phyloP scores from a whole-genome alignment of 441 rosid genomes.

The Heliophila coronopifolia region DNA sequence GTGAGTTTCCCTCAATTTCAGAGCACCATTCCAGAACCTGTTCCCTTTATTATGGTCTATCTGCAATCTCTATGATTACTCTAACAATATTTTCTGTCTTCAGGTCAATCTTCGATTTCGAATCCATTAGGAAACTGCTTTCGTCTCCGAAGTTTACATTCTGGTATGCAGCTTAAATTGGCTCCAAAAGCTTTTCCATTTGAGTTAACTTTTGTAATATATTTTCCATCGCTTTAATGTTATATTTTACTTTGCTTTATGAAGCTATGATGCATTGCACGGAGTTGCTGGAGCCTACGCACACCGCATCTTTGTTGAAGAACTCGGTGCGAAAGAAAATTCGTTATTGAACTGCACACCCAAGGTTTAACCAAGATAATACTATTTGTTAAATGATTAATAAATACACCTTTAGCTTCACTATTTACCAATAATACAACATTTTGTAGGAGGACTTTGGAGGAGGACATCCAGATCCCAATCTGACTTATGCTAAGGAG shows the following conservation, averaged over 20 bases:
- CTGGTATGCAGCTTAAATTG: slow-evolving; percentile 49
- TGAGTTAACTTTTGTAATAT: slow-evolving; percentile 2
- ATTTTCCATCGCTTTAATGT: not conserved
- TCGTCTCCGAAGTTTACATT: slow-evolving; percentile 79
- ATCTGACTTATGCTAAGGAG: slow-evolving; percentile 94
- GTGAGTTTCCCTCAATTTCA: slow-evolving; percentile 39
- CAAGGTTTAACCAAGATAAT: slow-evolving; percentile 46
- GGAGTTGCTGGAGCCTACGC: slow-evolving; percentile 99
- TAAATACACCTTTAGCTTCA: slow-evolving; percentile 4
- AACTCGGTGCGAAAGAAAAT: slow-evolving; percentile 80
- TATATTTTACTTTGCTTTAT: slow-evolving; percentile 10
- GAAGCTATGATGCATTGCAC: slow-evolving; percentile 86
- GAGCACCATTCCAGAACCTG: not conserved
- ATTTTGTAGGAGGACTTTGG: slow-evolving; percentile 89
- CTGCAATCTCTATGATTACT: not conserved
- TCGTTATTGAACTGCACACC: slow-evolving; percentile 81
- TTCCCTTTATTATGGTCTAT: not conserved
- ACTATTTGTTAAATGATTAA: not conserved
- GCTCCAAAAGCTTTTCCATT: slow-evolving; percentile 6
- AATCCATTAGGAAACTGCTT: slow-evolving; percentile 64
- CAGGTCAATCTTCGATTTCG: slow-evolving; percentile 89
- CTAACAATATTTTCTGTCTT: not conserved
- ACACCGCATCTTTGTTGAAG: slow-evolving; percentile 82
- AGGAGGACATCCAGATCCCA: slow-evolving; percentile 99
- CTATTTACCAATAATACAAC: slow-evolving; percentile 2